A percentile compares a stretch with the other conserved stretches of the same genome.
These are phyloP conservation scores for Aureoboletus auriporus DNA, from an alignment of 768 basidiomycete genomes.

Conservation along the genomic window DNA sequence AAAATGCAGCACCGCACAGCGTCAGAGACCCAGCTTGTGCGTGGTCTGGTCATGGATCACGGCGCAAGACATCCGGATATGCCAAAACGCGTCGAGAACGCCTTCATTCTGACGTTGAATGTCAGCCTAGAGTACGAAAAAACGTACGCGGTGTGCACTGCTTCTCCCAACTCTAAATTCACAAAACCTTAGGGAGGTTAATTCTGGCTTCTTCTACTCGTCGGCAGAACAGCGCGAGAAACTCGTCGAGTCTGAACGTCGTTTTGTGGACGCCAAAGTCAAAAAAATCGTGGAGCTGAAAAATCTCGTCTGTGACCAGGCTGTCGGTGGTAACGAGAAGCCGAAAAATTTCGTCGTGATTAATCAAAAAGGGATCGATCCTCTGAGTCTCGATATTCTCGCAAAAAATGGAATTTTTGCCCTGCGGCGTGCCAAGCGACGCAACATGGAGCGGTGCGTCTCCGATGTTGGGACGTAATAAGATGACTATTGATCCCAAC, in stretches of 20 bases:
- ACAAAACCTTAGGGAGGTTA: slow-evolving; percentile 75
- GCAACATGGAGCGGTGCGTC: slow-evolving; percentile 94
- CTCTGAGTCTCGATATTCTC: slow-evolving; percentile 90
- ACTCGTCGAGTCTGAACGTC: slow-evolving; percentile 94
- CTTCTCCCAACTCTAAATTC: slow-evolving; percentile 15
- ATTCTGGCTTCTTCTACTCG: slow-evolving; percentile 99
- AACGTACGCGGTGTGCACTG: slow-evolving; percentile 61
- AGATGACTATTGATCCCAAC: slow-evolving; percentile 19
- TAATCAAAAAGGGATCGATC: slow-evolving; percentile 99
- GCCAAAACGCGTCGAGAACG: slow-evolving; percentile 98
- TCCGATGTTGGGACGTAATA: slow-evolving; percentile 26
- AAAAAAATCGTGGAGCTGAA: slow-evolving; percentile 97
- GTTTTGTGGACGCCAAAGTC: slow-evolving; percentile 90
- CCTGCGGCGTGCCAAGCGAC: slow-evolving; percentile 89
- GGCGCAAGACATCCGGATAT: slow-evolving; percentile 98
- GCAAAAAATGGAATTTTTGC: slow-evolving; percentile 97
- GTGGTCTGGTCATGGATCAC: slow-evolving; percentile 95
- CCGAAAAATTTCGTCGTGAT: slow-evolving; percentile 88
- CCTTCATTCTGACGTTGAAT: slow-evolving; percentile 91
- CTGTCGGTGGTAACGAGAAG: slow-evolving; percentile 77
- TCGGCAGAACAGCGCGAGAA: slow-evolving; percentile 98
- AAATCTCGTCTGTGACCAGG: slow-evolving; percentile 92
- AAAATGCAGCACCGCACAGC: slow-evolving; percentile 99
- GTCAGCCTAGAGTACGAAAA: slow-evolving; percentile 99
- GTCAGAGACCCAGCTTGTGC: slow-evolving; percentile 93